Evolutionary conservation across 805 yeast species (phyloP).

Genomic region (Millerozyma miso): DNA sequence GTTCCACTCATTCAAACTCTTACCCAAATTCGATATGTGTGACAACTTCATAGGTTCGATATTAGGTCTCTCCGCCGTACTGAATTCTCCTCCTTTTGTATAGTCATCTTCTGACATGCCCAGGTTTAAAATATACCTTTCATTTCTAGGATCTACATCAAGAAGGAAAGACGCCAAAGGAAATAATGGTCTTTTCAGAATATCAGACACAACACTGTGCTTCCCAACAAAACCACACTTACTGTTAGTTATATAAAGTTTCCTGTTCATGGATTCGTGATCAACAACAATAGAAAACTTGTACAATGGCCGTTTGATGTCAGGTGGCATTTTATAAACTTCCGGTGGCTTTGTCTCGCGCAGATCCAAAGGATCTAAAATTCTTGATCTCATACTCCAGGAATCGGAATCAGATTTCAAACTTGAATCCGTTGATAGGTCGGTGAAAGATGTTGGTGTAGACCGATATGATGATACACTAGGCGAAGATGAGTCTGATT

Average conservation of each 20-base stretch:
- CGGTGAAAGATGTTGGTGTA: conserved; percentile 33
- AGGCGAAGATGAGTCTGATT: conserved; percentile 35
- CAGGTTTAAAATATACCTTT: conserved; percentile 28
- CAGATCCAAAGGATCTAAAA: conserved; percentile 2
- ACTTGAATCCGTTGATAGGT: conserved; percentile 28
- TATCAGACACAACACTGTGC: conserved; percentile 1
- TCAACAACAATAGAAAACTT: conserved; percentile 44
- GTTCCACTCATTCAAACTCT: conserved; percentile 51
- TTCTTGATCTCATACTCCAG: conserved; percentile 5
- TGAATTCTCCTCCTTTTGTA: conserved; percentile 5
- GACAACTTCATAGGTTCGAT: conserved; percentile 2
- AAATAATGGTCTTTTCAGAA: conserved; percentile 22
- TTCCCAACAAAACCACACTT: conserved; percentile 1
- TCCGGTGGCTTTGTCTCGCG: conserved; percentile 27
- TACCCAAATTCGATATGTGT: conserved; percentile 37
- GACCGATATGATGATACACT: conserved; percentile 35
- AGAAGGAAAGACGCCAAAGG: conserved; percentile 30
- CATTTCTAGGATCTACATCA: conserved; percentile 26
- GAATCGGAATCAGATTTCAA: conserved; percentile 26
- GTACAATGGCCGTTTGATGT: conserved; percentile 41
- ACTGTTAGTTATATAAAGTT: conserved; percentile 18
- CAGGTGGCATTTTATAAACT: conserved; percentile 40
- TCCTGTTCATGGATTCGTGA: conserved; percentile 36
- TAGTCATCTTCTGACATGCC: conserved; percentile 16
- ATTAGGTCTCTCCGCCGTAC: conserved; percentile 2